Base-by-base conservation (phyloP, 129 eudicot genomes). In the Mikania micrantha region DNA sequence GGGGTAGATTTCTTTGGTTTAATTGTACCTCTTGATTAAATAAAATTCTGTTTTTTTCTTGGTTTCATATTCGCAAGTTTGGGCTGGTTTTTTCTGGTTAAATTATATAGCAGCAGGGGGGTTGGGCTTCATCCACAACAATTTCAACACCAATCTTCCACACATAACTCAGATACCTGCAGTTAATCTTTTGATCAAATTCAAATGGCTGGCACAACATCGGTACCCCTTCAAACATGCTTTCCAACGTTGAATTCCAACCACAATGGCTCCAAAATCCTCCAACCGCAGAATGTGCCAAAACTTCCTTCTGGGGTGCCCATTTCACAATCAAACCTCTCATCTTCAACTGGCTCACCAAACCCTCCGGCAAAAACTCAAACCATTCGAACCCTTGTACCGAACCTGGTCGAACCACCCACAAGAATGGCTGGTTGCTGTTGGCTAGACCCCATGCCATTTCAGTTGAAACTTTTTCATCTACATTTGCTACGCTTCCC, bases 191-290 rank as follows among this genome's bases (percentile, higher is more conserved):
- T 69, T 85, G 86, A 71, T 85, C 90, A 3, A 44, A 79, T 9
- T 58, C 41, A 25, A 31, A 34, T 2, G 84, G 84, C 25, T 65
- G 38, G 62, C 90, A 85, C 24, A 85, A 49, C 76, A 79, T 56
- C 0, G 90, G 87, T 47, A 85, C 82, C 57, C 86, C 86, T 67
- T 71, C 86, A 3, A 62, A 67, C 34, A 81, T 70, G 50, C 83
- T 81, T 28, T 84, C 84, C 40, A 84, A 54, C 2, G 79, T 84
- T 15, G 90, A 84, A 24, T 85, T 85, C 87, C 84, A 85, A 57
- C 87, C 90, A 60, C 87, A 75, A 40, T 85, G 90, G 65, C 84
- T 85, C 87, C 76, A 76, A 69, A 81, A 85, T 10, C 81, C 82
- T 21, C 82, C 90, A 36, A 81, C 79, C 7, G 90, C 75, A 24